A percentile compares a stretch with the other conserved stretches of the same genome.
phyloP scores from a whole-genome alignment of 169 alveolate species.

The Theileria luwenshuni region DNA sequence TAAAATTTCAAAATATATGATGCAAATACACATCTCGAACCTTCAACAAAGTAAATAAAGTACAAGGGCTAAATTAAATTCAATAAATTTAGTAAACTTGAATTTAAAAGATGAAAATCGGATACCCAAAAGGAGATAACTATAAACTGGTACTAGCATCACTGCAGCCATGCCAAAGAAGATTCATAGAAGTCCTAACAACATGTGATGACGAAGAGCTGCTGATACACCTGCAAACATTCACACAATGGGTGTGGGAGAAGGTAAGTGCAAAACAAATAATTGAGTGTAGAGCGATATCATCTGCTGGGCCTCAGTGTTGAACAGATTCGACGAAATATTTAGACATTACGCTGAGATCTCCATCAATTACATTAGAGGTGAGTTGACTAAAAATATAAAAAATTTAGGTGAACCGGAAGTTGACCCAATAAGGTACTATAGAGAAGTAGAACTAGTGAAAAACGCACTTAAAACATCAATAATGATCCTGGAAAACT shows the following conservation, averaged over 20 bases:
- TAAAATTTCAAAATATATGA: too few species aligned
- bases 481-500: slow-evolving; percentile 71
- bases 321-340: slow-evolving; percentile 77
- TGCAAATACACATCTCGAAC: not conserved
- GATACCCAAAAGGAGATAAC: slow-evolving; percentile 79
- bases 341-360: slow-evolving; percentile 58
- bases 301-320: slow-evolving; percentile 80
- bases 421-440: slow-evolving; percentile 9
- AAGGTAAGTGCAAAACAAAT: slow-evolving; percentile 23
- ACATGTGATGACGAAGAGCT: slow-evolving; percentile 65
- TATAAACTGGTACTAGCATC: slow-evolving; percentile 71
- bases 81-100: not conserved
- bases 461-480: slow-evolving; percentile 69
- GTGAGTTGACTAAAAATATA: slow-evolving; percentile 14
- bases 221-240: slow-evolving; percentile 67
- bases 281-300: slow-evolving; percentile 58
- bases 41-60: not conserved
- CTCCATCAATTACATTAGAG: slow-evolving; percentile 48
- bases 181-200: slow-evolving; percentile 68
- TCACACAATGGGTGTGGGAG: slow-evolving; percentile 83
- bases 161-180: slow-evolving; percentile 73
- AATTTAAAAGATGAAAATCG: slow-evolving; percentile 71
- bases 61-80: too few species aligned
- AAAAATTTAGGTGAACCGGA: slow-evolving; percentile 21
- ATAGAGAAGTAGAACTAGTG: slow-evolving; percentile 41